A percentile compares a stretch with the other conserved stretches of the same genome.
phyloP scores from a whole-genome alignment of 2,329 filamentous ascomycete species.

The Diaporthe batatas region DNA sequence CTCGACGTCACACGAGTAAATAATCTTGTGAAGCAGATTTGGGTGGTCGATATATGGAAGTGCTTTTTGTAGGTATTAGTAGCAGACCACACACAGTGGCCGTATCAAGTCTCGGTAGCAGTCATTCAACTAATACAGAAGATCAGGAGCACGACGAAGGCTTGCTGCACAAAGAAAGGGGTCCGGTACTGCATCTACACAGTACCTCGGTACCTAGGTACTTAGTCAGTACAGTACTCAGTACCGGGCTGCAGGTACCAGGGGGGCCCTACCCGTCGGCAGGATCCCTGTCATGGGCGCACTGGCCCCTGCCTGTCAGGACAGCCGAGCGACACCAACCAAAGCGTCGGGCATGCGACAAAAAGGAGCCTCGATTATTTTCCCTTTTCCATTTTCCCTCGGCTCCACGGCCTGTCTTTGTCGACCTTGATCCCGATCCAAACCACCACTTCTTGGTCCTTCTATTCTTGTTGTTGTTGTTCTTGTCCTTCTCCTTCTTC shows the following conservation, averaged over 20 bases:
- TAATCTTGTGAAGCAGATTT: no score
- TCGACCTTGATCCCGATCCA: not conserved
- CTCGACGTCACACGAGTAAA: no score
- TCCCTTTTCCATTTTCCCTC: not conserved
- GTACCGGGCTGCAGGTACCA: not conserved
- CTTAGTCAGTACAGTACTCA: no score
- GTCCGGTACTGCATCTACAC: no score
- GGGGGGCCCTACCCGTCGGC: not conserved
- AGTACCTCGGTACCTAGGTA: no score
- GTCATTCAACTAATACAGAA: no score
- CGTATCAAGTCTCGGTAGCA: no score
- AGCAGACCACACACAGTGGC: no score
- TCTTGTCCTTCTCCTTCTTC: not conserved
- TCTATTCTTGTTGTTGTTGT: not conserved
- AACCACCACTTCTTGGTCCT: not conserved
- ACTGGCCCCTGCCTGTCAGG: slow-evolving; percentile 19
- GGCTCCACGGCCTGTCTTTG: slow-evolving; percentile 11
- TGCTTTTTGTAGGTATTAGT: no score
- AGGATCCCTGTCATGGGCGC: slow-evolving; percentile 15
- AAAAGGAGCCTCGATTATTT: not conserved
- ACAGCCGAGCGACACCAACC: not conserved
- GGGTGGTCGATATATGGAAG: no score
- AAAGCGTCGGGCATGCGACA: not conserved
- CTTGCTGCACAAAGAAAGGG: no score
- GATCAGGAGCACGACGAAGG: no score